Conservation (phyloP, 306 rosid species). For the Phaseolus lunatus region DNA sequence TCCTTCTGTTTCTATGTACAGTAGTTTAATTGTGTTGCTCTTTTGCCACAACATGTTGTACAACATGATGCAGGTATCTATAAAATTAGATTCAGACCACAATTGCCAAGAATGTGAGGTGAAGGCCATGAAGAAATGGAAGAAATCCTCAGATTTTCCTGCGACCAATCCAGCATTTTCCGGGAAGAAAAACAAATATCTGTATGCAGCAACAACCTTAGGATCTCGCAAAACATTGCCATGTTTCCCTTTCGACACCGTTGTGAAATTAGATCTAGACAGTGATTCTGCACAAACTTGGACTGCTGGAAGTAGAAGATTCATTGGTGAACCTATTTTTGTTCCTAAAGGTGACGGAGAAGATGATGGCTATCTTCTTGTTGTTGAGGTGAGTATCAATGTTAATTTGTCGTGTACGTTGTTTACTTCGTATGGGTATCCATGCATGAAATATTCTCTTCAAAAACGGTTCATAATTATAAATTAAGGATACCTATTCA, state of each 20-base stretch:
- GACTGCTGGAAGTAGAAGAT: slow-evolving; percentile 73
- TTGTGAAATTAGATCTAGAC: slow-evolving; percentile 63
- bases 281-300: slow-evolving; percentile 62
- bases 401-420: neutral
- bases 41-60: neutral
- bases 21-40: neutral
- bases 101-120: slow-evolving; percentile 58
- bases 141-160: slow-evolving; percentile 80
- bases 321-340: slow-evolving; percentile 87
- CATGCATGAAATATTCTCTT: neutral
- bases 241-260: slow-evolving; percentile 78
- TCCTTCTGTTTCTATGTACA: neutral
- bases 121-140: slow-evolving; percentile 62
- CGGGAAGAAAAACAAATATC: slow-evolving; percentile 64
- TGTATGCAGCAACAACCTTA: slow-evolving; percentile 79
- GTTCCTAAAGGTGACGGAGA: slow-evolving; percentile 65
- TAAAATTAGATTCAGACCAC: slow-evolving; percentile 60
- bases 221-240: slow-evolving; percentile 79
- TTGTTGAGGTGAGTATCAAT: slow-evolving; percentile 72
- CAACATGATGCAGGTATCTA: slow-evolving; percentile 60
- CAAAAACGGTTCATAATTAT: neutral
- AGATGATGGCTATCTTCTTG: slow-evolving; percentile 89
- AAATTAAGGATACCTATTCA: neutral
- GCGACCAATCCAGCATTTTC: slow-evolving; percentile 70
- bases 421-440: neutral